Evolutionary conservation across 2,329 filamentous ascomycete genomes (phyloP), one percentile per base, ranked within the genome.

Genomic region (Curvularia sp.): DNA sequence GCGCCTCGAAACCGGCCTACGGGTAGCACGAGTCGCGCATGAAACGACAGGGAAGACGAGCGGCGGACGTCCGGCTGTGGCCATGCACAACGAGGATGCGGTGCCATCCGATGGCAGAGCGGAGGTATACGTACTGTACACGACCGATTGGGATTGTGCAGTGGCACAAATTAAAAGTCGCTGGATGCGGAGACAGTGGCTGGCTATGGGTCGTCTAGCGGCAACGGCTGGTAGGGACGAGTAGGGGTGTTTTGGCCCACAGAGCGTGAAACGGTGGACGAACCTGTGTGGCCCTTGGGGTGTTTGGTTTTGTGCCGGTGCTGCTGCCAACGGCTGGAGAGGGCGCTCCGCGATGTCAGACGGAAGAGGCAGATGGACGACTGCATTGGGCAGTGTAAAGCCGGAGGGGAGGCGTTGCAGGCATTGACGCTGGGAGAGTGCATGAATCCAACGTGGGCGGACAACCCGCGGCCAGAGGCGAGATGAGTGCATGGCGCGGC

Each of bases 1-100:
- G 42, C 35, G 42, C 43, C 41, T 53, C 55, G 42, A 55, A 55
- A 58, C 56, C 49, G 26, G 44, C 35, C 55, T 38, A 49, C 38
- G 50, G 43, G 51, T 58, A 47, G 52, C 43, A 50, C 41, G 56
- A 58, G 46, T 58, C 51, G 55, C 44, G 49, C n/a, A 48, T 35
- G 56, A 55, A 55, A 55, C 51, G 41, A 20, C 42, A 42, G 51
- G 31, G 51, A 46, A 39, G 35, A 26, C 2, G 41, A 26, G 18
- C 43, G 24, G 13, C 41, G 38, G 22, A 22, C 12, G 13, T 31
- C 20, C 12, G 24, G 41, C 41, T 10, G 5, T 6, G 28, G 9
- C 8, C 8, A n/a, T 26, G 22, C 35, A 38, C 35, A 38, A 38
- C 13, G 35, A 38, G 35, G 35, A n/a, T 38, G 35, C 15, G 6